These are phyloP conservation scores for Cicer pinnatifidum DNA, from an alignment of 306 rosid species.

Conservation along the genomic window DNA sequence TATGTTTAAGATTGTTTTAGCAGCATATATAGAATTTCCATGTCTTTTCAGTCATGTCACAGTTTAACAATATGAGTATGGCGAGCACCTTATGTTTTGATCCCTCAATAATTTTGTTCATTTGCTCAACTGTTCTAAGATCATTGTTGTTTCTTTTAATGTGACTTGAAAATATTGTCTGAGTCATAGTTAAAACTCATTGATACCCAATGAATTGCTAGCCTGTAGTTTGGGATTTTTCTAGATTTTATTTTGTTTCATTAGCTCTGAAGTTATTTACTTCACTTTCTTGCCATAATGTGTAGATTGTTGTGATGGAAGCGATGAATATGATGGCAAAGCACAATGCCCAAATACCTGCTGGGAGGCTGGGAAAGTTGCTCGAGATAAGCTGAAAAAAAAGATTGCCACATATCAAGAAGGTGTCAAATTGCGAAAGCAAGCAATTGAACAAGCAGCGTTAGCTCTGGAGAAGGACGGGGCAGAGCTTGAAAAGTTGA, in stretches of 20 bases:
- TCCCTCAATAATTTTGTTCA: slow-evolving; percentile 19
- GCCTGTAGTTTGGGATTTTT: slow-evolving; percentile 35
- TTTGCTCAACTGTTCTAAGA: not conserved
- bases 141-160: slow-evolving; percentile 4
- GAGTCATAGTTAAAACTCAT: not conserved
- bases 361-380: slow-evolving; percentile 97
- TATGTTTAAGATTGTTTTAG: slow-evolving; percentile 4
- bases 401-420: slow-evolving; percentile 81
- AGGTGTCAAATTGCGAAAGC: slow-evolving; percentile 68
- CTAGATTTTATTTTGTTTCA: slow-evolving; percentile 17
- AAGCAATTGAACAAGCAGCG: slow-evolving; percentile 73
- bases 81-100: slow-evolving; percentile 7
- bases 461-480: slow-evolving; percentile 64
- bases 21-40: slow-evolving; percentile 7
- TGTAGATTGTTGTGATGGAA: slow-evolving; percentile 98
- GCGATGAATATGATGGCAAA: slow-evolving; percentile 81
- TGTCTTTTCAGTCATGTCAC: not conserved
- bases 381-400: slow-evolving; percentile 72
- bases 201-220: slow-evolving; percentile 15
- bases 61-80: slow-evolving; percentile 10
- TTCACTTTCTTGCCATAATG: slow-evolving; percentile 39
- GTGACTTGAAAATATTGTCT: not conserved
- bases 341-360: slow-evolving; percentile 86
- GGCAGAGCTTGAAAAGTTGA: slow-evolving; percentile 71
- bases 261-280: slow-evolving; percentile 34